Conservation (phyloP, 2,329 filamentous ascomycete species). For the Fusarium compactum region DNA sequence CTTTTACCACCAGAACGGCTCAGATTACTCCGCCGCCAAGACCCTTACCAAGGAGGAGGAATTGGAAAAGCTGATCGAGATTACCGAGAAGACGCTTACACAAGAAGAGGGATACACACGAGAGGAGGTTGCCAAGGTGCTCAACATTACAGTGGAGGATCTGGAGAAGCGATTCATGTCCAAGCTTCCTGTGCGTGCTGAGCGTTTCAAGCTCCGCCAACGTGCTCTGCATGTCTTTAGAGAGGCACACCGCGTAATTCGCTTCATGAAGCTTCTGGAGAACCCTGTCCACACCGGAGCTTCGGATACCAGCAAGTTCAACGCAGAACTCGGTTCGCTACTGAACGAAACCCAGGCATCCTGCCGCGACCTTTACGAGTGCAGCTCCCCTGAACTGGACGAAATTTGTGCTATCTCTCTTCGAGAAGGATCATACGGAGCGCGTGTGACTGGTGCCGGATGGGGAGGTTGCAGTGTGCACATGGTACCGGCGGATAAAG, state of each 20-base stretch:
- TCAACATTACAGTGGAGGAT: conserved; percentile 76
- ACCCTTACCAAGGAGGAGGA: conserved; percentile 69
- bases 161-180: conserved; percentile 85
- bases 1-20: conserved; percentile 65
- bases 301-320: conserved; percentile 70
- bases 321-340: conserved; percentile 79
- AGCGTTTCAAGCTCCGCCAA: conserved; percentile 87
- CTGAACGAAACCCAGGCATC: conserved; percentile 92
- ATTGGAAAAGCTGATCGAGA: conserved; percentile 76
- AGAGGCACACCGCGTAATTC: conserved; percentile 86
- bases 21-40: conserved; percentile 58
- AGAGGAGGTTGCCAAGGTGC: conserved; percentile 80
- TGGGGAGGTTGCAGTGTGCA: conserved; percentile 98
- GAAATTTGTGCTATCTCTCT: conserved; percentile 84
- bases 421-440: conserved; percentile 83
- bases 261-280: conserved; percentile 84
- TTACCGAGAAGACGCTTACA: conserved; percentile 77
- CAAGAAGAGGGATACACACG: conserved; percentile 88
- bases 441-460: conserved; percentile 88
- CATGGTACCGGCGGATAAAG: conserved; percentile 85
- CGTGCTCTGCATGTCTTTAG: conserved; percentile 91
- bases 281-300: conserved; percentile 55
- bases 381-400: conserved; percentile 93
- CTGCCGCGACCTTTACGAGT: conserved; percentile 89
- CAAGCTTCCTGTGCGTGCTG: conserved; percentile 88